These are phyloP conservation scores for Penicillium brasilianum DNA, from an alignment of 2,329 filamentous ascomycete species.

Conservation along the genomic window DNA sequence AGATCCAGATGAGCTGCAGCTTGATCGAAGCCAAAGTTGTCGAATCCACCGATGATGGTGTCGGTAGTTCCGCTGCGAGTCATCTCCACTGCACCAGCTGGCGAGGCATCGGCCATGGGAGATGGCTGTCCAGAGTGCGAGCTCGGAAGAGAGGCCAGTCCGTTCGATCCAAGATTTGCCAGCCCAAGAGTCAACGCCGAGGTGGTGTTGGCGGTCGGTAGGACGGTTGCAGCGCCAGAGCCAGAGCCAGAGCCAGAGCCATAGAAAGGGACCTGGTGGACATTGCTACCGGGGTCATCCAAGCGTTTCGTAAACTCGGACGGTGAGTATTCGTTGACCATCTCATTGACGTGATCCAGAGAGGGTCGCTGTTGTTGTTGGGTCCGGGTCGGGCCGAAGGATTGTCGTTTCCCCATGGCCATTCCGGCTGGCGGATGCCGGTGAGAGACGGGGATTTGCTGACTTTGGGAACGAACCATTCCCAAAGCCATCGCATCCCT, in stretches of 20 bases:
- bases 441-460: constrained; percentile 42
- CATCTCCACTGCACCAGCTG: constrained; percentile 48
- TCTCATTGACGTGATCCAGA: constrained; percentile 42
- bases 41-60: constrained; percentile 49
- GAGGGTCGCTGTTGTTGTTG: constrained; percentile 20
- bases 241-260: constrained; percentile 24
- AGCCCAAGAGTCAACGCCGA: constrained; percentile 25
- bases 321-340: constrained; percentile 44
- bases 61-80: constrained; percentile 53
- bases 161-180: constrained; percentile 24
- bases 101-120: constrained; percentile 33
- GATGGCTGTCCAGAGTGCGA: constrained; percentile 24
- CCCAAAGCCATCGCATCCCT: not conserved
- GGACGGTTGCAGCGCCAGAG: not conserved
- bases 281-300: constrained; percentile 37
- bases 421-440: constrained; percentile 32
- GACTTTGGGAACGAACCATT: constrained; percentile 48
- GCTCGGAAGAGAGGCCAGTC: constrained; percentile 11
- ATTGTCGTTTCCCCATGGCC: constrained; percentile 38
- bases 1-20: constrained; percentile 36
- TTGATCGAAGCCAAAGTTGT: constrained; percentile 53
- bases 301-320: constrained; percentile 48
- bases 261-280: constrained; percentile 20
- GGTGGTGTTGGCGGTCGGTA: not conserved
- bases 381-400: constrained; percentile 36